These are phyloP conservation scores for Lactarius trivialis DNA, from an alignment of 768 basidiomycete genomes.

Conservation along the genomic window DNA sequence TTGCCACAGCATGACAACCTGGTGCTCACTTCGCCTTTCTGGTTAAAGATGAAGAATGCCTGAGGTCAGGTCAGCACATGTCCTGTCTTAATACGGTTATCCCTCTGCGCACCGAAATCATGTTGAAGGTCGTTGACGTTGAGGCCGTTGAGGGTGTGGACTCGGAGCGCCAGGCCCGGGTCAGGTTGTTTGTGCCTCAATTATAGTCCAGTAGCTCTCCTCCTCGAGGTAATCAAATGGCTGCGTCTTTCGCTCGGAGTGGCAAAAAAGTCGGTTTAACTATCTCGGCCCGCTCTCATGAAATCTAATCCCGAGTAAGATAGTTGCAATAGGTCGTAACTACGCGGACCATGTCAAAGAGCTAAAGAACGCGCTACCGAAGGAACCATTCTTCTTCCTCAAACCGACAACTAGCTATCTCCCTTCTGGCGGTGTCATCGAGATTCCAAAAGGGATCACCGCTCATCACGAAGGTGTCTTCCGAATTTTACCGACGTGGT, in stretches of 20 bases:
- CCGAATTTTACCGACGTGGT: not conserved
- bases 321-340: slow-evolving; percentile 94
- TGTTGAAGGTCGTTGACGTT: not conserved
- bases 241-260: slow-evolving; percentile 16
- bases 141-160: not conserved
- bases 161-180: not conserved
- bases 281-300: not conserved
- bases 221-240: not conserved
- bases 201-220: not conserved
- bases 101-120: slow-evolving; percentile 16
- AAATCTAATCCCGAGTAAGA: slow-evolving; percentile 39
- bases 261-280: slow-evolving; percentile 19
- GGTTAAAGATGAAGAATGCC: slow-evolving; percentile 99
- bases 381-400: slow-evolving; percentile 97
- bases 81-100: not conserved
- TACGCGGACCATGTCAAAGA: slow-evolving; percentile 91
- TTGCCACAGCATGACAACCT: not conserved
- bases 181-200: not conserved
- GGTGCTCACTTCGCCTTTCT: slow-evolving; percentile 86
- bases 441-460: slow-evolving; percentile 77
- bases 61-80: slow-evolving; percentile 29
- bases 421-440: slow-evolving; percentile 65
- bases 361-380: slow-evolving; percentile 79
- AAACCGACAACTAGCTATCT: slow-evolving; percentile 94
- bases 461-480: slow-evolving; percentile 85